Percentiles rank a stretch among this genome's conserved stretches.
These are phyloP conservation scores for Trichoderma atrobrunneum DNA, from an alignment of 2,329 filamentous ascomycete species.

Conservation along the genomic window DNA sequence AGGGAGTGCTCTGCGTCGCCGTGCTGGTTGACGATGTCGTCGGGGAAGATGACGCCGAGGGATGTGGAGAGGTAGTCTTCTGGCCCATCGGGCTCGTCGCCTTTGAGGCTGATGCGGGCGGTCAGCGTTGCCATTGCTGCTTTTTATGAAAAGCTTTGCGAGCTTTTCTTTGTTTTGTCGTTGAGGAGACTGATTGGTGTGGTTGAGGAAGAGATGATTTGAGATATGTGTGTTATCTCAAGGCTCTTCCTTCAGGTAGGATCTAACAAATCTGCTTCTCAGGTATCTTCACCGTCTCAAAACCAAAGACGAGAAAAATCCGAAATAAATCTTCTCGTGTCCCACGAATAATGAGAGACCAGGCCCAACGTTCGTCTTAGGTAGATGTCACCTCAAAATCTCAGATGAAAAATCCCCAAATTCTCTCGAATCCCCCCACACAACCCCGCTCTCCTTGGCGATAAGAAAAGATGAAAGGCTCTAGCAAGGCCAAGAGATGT, in stretches of 20 bases:
- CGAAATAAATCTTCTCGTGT: background rate
- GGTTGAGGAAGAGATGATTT: background rate
- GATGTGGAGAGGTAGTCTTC: conserved; percentile 60
- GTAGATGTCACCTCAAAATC: background rate
- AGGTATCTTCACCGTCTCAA: background rate
- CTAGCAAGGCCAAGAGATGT: background rate
- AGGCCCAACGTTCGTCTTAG: background rate
- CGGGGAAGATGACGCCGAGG: conserved; percentile 63
- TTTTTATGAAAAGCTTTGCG: background rate
- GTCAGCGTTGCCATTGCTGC: conserved; percentile 38
- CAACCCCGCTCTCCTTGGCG: background rate
- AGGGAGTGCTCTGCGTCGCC: conserved; percentile 59
- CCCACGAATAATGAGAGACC: background rate
- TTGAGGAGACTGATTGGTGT: background rate
- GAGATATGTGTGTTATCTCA: background rate
- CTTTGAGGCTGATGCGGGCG: conserved; percentile 31
- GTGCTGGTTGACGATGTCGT: conserved; percentile 65
- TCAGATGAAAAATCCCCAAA: background rate
- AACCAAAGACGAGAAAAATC: background rate
- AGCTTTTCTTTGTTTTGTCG: background rate
- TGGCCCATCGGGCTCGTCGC: conserved; percentile 32
- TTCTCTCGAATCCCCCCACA: background rate
- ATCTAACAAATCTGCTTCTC: background rate
- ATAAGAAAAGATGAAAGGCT: background rate
- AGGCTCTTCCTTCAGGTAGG: background rate